phyloP scores from a whole-genome alignment of 2,329 filamentous ascomycete species.

The Pseudocercospora macadamiae region DNA sequence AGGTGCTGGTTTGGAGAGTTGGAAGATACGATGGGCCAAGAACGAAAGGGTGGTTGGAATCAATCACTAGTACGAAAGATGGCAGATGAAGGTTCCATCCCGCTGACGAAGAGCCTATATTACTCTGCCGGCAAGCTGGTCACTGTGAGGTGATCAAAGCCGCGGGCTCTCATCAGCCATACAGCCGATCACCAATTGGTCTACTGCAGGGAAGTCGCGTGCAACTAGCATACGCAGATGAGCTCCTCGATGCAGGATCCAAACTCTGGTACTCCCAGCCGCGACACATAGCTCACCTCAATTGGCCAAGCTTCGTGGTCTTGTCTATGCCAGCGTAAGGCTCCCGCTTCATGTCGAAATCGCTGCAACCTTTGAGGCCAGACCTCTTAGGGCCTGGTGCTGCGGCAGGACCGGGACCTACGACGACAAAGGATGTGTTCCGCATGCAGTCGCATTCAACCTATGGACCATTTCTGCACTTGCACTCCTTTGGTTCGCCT shows the following conservation, averaged over 20 bases:
- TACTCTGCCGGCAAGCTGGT: background rate
- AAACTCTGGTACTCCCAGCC: constrained; percentile 13
- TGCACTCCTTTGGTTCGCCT: background rate
- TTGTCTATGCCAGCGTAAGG: constrained; percentile 12
- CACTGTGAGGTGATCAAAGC: constrained; percentile 4
- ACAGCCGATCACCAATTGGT: constrained; percentile 10
- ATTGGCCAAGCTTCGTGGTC: constrained; percentile 10
- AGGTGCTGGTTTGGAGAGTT: background rate
- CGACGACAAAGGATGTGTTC: constrained; percentile 18
- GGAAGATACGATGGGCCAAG: background rate
- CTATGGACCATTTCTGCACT: background rate
- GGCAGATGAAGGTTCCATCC: background rate
- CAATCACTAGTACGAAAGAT: background rate
- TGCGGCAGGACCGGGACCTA: constrained; percentile 20
- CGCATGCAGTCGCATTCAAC: constrained; percentile 17
- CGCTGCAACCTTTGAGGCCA: constrained; percentile 15
- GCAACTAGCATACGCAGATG: constrained; percentile 10
- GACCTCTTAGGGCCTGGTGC: constrained; percentile 15
- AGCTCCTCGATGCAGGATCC: constrained; percentile 15
- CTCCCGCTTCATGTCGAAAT: constrained; percentile 3
- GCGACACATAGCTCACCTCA: constrained; percentile 6
- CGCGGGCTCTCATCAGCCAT: constrained; percentile 13
- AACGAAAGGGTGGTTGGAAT: background rate
- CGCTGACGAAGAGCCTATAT: constrained; percentile 14
- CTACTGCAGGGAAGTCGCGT: constrained; percentile 16